A percentile compares a stretch with the other conserved stretches of the same genome.
Conservation (phyloP, 2,329 filamentous ascomycete species). For the Proliferodiscus dingleyae region DNA sequence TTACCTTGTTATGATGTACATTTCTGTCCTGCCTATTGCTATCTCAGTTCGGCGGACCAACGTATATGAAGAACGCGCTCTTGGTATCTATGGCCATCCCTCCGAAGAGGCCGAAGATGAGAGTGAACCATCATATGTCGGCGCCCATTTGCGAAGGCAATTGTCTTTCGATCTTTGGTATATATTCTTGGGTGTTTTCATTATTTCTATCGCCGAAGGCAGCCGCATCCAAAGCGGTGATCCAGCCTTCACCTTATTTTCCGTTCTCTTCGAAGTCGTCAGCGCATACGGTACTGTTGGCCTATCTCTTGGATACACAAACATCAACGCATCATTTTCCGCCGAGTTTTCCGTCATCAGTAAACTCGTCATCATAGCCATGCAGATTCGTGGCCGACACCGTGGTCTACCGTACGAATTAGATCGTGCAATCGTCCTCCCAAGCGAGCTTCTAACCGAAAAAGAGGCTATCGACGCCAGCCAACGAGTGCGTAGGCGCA, state of each 20-base stretch:
- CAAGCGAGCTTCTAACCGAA: slow-evolving; percentile 57
- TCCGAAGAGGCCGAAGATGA: slow-evolving; percentile 45
- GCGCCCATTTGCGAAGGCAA: slow-evolving; percentile 85
- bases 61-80: slow-evolving; percentile 87
- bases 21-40: slow-evolving; percentile 93
- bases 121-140: slow-evolving; percentile 73
- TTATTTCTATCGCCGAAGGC: slow-evolving; percentile 87
- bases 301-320: slow-evolving; percentile 75
- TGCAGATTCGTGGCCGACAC: slow-evolving; percentile 66
- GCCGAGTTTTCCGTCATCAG: slow-evolving; percentile 66
- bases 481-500: slow-evolving; percentile 12
- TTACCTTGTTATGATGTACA: slow-evolving; percentile 99
- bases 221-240: slow-evolving; percentile 54
- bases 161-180: slow-evolving; percentile 98
- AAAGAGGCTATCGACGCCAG: slow-evolving; percentile 48
- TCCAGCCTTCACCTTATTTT: slow-evolving; percentile 62
- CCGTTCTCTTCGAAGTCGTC: slow-evolving; percentile 76
- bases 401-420: slow-evolving; percentile 64
- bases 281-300: slow-evolving; percentile 94
- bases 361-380: slow-evolving; percentile 63
- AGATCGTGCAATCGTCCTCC: slow-evolving; percentile 65
- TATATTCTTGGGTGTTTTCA: slow-evolving; percentile 87
- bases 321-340: slow-evolving; percentile 73
- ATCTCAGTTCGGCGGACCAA: slow-evolving; percentile 93
- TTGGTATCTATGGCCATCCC: slow-evolving; percentile 64